Evolutionary conservation across 1,284 basidiomycete species (phyloP).

Genomic region (Moesziomyces globuligerus): DNA sequence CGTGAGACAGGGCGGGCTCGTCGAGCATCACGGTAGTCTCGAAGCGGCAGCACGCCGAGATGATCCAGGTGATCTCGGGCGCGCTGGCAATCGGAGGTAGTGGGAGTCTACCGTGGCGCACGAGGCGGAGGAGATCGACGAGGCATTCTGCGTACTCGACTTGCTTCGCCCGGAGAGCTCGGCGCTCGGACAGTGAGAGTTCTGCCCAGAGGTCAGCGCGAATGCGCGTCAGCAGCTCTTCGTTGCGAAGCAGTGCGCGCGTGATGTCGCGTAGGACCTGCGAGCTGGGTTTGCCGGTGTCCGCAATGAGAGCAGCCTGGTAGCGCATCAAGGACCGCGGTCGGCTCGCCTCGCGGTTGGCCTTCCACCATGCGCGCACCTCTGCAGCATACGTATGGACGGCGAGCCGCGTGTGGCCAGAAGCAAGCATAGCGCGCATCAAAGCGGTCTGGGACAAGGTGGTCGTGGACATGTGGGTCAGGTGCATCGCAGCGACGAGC

Average conservation of each 20-base stretch:
- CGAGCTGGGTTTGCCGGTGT: slow-evolving; percentile 28
- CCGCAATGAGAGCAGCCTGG: slow-evolving; percentile 21
- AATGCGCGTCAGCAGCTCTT: slow-evolving; percentile 17
- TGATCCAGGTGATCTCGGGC: slow-evolving; percentile 38
- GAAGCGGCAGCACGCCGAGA: slow-evolving; percentile 42
- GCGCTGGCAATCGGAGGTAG: slow-evolving; percentile 14
- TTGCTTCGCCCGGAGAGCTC: slow-evolving; percentile 16
- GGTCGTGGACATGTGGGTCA: slow-evolving; percentile 12
- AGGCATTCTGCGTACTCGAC: slow-evolving; percentile 30
- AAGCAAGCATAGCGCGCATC: slow-evolving; percentile 29
- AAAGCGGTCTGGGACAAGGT: slow-evolving; percentile 24
- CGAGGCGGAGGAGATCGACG: slow-evolving; percentile 28
- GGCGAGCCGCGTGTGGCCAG: slow-evolving; percentile 12
- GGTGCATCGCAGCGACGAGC: slow-evolving; percentile 25
- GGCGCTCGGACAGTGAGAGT: slow-evolving; percentile 9
- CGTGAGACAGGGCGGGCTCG: neutral
- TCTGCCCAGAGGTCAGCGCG: slow-evolving; percentile 17
- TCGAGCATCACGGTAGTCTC: slow-evolving; percentile 19
- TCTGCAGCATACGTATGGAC: slow-evolving; percentile 24
- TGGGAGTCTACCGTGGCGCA: slow-evolving; percentile 20
- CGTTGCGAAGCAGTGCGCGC: slow-evolving; percentile 16
- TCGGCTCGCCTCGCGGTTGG: slow-evolving; percentile 19
- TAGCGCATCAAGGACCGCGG: slow-evolving; percentile 8
- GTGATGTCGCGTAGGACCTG: slow-evolving; percentile 27
- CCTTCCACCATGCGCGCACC: slow-evolving; percentile 36